A percentile compares a stretch with the other conserved stretches of the same genome.
These are phyloP conservation scores for Aureobasidium sp. DNA, from an alignment of 2,329 filamentous ascomycete genomes.

Conservation along the genomic window DNA sequence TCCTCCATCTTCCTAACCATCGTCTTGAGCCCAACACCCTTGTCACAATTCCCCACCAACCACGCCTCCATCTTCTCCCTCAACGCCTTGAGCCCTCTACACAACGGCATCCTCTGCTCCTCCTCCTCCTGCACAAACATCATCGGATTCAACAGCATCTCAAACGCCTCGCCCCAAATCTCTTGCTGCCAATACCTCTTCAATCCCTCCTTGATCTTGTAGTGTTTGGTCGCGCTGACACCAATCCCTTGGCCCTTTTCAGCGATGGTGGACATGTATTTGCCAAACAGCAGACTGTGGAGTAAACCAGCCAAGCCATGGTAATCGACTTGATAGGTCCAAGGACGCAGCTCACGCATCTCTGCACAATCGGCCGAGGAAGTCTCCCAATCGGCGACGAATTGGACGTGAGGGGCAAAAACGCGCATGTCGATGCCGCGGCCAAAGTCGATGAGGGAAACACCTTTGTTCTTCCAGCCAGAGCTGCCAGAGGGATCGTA, in stretches of 20 bases:
- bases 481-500: conserved; percentile 68
- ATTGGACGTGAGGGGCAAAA: conserved; percentile 70
- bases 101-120: conserved; percentile 61
- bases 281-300: conserved; percentile 85
- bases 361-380: conserved; percentile 83
- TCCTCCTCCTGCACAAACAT: conserved; percentile 60
- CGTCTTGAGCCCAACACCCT: conserved; percentile 55
- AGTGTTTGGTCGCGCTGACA: conserved; percentile 56
- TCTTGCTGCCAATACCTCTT: conserved; percentile 98
- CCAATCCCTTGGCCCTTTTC: conserved; percentile 46
- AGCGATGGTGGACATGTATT: conserved; percentile 76
- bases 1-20: conserved; percentile 59
- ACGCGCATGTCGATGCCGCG: conserved; percentile 87
- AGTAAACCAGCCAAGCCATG: conserved; percentile 84
- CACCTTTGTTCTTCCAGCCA: conserved; percentile 73
- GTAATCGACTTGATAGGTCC: conserved; percentile 98
- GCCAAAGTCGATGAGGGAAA: conserved; percentile 90
- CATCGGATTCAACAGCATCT: conserved; percentile 76
- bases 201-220: conserved; percentile 71
- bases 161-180: conserved; percentile 78
- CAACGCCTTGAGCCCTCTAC: conserved; percentile 60
- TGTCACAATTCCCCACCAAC: conserved; percentile 75
- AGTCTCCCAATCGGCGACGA: conserved; percentile 94
- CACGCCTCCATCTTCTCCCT: conserved; percentile 78
- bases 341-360: conserved; percentile 87